Evolutionary conservation across 1,284 basidiomycete genomes (phyloP).

Genomic region (Phylloporus sp.): DNA sequence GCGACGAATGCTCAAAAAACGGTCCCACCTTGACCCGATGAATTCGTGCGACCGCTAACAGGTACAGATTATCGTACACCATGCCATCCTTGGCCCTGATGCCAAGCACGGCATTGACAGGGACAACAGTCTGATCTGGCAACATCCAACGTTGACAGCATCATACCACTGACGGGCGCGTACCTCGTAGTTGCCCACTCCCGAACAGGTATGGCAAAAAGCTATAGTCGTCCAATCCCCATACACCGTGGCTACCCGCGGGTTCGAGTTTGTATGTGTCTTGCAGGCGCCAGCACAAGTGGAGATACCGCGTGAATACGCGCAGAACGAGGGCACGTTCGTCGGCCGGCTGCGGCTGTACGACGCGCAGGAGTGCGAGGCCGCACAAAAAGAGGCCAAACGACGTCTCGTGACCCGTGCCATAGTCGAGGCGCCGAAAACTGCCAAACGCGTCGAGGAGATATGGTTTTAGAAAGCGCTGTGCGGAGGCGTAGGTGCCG

Average conservation of each 20-base stretch:
- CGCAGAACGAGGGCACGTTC: slow-evolving; percentile 72
- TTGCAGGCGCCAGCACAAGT: slow-evolving; percentile 87
- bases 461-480: slow-evolving; percentile 77
- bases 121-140: slow-evolving; percentile 65
- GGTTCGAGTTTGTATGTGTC: slow-evolving; percentile 93
- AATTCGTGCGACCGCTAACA: slow-evolving; percentile 82
- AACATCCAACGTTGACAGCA: slow-evolving; percentile 17
- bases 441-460: slow-evolving; percentile 90
- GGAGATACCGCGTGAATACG: slow-evolving; percentile 80
- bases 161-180: slow-evolving; percentile 18
- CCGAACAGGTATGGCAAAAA: slow-evolving; percentile 95
- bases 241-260: slow-evolving; percentile 96
- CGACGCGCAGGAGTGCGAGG: slow-evolving; percentile 70
- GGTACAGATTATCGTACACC: slow-evolving; percentile 71
- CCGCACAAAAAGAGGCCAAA: slow-evolving; percentile 84
- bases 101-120: slow-evolving; percentile 65
- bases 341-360: slow-evolving; percentile 58
- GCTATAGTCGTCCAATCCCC: slow-evolving; percentile 95
- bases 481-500: slow-evolving; percentile 54
- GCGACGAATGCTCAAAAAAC: slow-evolving; percentile 92
- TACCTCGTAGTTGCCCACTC: slow-evolving; percentile 87
- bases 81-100: slow-evolving; percentile 35
- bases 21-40: slow-evolving; percentile 85
- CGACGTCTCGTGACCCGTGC: slow-evolving; percentile 93
- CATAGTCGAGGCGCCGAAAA: slow-evolving; percentile 93